A percentile compares a stretch with the other conserved stretches of the same genome.
Conservation (phyloP, 1,284 basidiomycete species). For the Amylostereum chailletii region DNA sequence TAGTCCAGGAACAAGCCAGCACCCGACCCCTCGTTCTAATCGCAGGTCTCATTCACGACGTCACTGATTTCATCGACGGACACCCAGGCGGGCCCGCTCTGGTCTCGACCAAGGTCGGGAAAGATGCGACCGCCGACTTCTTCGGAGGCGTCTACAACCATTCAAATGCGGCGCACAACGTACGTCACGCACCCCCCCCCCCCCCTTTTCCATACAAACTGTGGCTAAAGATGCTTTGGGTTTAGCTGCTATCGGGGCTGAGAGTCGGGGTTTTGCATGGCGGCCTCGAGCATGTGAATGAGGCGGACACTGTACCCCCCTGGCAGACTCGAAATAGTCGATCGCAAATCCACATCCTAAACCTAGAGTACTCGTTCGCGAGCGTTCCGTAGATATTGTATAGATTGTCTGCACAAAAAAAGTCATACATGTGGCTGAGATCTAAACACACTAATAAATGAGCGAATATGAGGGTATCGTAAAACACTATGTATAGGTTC, state of each 20-base stretch:
- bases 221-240: conserved; percentile 1
- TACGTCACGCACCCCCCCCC: conserved; percentile 23
- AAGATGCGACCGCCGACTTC: conserved; percentile 79
- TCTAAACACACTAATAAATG: conserved; percentile 12
- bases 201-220: neutral
- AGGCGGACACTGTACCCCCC: conserved; percentile 2
- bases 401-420: neutral
- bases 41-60: conserved; percentile 84
- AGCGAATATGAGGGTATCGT: conserved; percentile 13
- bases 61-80: conserved; percentile 63
- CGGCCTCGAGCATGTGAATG: conserved; percentile 41
- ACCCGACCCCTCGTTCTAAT: conserved; percentile 62
- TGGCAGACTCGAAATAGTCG: conserved; percentile 6
- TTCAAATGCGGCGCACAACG: conserved; percentile 79
- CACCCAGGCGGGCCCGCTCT: conserved; percentile 77
- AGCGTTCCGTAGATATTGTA: no score
- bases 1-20: conserved; percentile 64
- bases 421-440: conserved; percentile 12
- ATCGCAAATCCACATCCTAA: neutral
- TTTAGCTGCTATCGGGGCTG: conserved; percentile 72
- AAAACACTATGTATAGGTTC: conserved; percentile 8
- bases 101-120: conserved; percentile 59
- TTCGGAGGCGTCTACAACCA: conserved; percentile 81
- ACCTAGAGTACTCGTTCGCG: no score
- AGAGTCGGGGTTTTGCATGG: conserved; percentile 72